A percentile compares a stretch with the other conserved stretches of the same genome.
phyloP scores from a whole-genome alignment of 179 eudicot genomes.

The Actinidia arguta region DNA sequence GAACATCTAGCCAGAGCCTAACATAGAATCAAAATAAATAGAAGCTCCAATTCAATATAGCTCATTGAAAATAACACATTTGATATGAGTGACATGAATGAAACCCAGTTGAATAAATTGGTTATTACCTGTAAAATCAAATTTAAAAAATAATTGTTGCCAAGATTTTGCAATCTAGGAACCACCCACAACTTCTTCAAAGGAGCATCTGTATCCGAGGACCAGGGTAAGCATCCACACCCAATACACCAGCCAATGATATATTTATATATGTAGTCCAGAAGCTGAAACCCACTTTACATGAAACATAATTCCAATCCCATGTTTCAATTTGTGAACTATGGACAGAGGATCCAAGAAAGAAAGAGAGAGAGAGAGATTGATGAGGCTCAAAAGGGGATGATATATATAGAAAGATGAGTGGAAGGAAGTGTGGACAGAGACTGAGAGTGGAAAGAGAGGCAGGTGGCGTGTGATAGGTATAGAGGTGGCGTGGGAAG shows the following conservation, averaged over 20 bases:
- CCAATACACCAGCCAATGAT: slow-evolving; percentile 55
- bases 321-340: slow-evolving; percentile 45
- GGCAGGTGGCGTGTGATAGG: too few species aligned
- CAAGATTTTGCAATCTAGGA: slow-evolving; percentile 87
- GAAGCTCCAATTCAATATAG: neutral
- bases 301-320: slow-evolving; percentile 39
- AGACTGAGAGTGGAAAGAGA: too few species aligned
- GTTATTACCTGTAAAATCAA: slow-evolving; percentile 85
- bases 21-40: neutral
- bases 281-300: slow-evolving; percentile 55
- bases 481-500: too few species aligned
- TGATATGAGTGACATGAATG: neutral
- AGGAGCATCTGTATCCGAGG: slow-evolving; percentile 29
- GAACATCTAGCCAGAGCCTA: slow-evolving; percentile 91
- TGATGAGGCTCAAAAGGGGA: too few species aligned
- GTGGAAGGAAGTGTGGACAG: too few species aligned
- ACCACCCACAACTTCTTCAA: slow-evolving; percentile 46
- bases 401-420: too few species aligned
- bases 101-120: neutral
- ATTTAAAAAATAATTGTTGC: slow-evolving; percentile 93
- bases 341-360: slow-evolving; percentile 36
- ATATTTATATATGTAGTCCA: slow-evolving; percentile 55
- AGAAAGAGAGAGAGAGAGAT: too few species aligned
- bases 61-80: neutral
- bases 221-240: slow-evolving; percentile 47